phyloP scores from a whole-genome alignment of 768 basidiomycete genomes.

The Mycena filopes region DNA sequence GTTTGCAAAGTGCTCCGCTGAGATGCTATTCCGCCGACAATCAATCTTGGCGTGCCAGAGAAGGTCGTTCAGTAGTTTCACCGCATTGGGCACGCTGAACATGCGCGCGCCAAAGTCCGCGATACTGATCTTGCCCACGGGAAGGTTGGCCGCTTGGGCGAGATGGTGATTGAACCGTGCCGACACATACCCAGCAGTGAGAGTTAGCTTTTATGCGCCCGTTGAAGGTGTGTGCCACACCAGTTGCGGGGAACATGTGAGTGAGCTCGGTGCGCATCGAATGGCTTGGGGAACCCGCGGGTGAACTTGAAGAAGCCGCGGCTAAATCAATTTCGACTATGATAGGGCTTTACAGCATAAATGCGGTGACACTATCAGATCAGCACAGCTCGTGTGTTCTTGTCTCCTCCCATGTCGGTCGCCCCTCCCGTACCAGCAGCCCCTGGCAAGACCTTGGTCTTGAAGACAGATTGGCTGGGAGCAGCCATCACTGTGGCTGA shows the following conservation, averaged over 20 bases:
- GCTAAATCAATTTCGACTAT: constrained; percentile 26
- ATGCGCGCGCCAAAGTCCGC: constrained; percentile 31
- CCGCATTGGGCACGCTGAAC: constrained; percentile 22
- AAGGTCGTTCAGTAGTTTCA: constrained; percentile 28
- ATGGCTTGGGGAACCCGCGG: constrained; percentile 29
- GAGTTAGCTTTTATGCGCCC: constrained; percentile 29
- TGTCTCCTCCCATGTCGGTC: too few species aligned
- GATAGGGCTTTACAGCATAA: constrained; percentile 25
- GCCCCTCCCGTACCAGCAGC: too few species aligned
- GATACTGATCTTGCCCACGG: constrained; percentile 15
- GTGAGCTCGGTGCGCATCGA: constrained; percentile 30
- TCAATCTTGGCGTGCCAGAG: constrained; percentile 31
- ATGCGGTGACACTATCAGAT: too few species aligned
- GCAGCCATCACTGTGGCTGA: too few species aligned
- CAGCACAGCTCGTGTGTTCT: too few species aligned
- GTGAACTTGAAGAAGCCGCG: constrained; percentile 32
- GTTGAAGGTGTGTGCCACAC: constrained; percentile 14
- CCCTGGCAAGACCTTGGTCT: too few species aligned
- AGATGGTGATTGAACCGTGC: constrained; percentile 32
- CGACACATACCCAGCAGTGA: constrained; percentile 24
- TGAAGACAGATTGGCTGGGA: too few species aligned
- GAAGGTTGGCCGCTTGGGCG: background rate
- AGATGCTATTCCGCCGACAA: constrained; percentile 29
- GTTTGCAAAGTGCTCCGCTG: too few species aligned
- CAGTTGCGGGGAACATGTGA: constrained; percentile 21